A percentile compares a stretch with the other conserved stretches of the same genome.
phyloP scores from a whole-genome alignment of 305 asterid species.

The Solanum chacoense region DNA sequence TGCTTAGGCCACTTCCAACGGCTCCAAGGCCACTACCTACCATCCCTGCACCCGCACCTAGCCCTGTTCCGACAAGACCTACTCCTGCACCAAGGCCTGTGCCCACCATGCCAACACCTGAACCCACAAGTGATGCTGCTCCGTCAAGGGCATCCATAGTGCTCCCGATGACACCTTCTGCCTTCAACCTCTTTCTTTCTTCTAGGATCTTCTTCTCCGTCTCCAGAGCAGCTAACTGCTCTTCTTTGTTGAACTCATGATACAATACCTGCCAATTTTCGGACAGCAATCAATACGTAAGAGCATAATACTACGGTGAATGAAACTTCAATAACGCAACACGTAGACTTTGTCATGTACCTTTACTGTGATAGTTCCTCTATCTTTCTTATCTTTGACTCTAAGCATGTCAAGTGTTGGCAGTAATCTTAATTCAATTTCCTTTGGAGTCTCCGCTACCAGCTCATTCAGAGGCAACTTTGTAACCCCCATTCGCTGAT shows the following conservation, averaged over 20 bases:
- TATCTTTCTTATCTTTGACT: slow-evolving; percentile 81
- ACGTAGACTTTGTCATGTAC: slow-evolving; percentile 1
- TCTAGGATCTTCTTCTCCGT: slow-evolving; percentile 71
- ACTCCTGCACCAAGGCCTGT: slow-evolving; percentile 66
- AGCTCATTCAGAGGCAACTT: slow-evolving; percentile 64
- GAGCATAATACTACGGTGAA: neutral
- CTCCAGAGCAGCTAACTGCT: slow-evolving; percentile 70
- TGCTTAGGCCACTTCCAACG: slow-evolving; percentile 64
- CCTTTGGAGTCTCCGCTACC: slow-evolving; percentile 55
- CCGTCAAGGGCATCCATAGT: slow-evolving; percentile 90
- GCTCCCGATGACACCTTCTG: slow-evolving; percentile 78
- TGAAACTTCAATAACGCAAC: neutral
- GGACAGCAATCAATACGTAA: neutral
- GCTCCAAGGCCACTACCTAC: slow-evolving; percentile 46
- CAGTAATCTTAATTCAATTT: slow-evolving; percentile 42
- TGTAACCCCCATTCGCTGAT: slow-evolving; percentile 61
- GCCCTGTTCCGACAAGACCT: slow-evolving; percentile 63
- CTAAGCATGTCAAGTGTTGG: slow-evolving; percentile 87
- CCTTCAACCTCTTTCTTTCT: slow-evolving; percentile 73
- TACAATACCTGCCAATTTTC: slow-evolving; percentile 45
- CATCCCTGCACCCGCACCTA: slow-evolving; percentile 33
- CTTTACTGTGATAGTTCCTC: slow-evolving; percentile 52
- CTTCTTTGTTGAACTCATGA: slow-evolving; percentile 77
- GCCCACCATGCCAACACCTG: slow-evolving; percentile 58
- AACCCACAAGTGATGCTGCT: slow-evolving; percentile 62